A percentile compares a stretch with the other conserved stretches of the same genome.
Evolutionary conservation across 345 rosid species (phyloP).

Genomic region (Boechera stricta): DNA sequence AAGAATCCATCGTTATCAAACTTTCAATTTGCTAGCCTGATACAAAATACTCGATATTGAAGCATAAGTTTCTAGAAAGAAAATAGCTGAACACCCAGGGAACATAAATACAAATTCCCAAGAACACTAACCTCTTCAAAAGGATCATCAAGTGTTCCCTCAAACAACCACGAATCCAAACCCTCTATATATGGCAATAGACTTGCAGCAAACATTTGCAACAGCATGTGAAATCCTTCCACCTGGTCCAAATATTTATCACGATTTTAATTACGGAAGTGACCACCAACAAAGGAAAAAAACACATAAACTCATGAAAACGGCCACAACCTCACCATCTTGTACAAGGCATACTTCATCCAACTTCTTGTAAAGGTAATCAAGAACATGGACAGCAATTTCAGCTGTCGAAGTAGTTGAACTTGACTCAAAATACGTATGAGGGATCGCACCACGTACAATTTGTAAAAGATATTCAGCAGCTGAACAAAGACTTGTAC

Average conservation of each 20-base stretch:
- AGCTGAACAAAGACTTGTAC: constrained; percentile 42
- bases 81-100: constrained; percentile 18
- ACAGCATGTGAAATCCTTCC: constrained; percentile 75
- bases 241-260: constrained; percentile 62
- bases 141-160: constrained; percentile 90
- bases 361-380: constrained; percentile 74
- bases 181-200: constrained; percentile 73
- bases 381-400: constrained; percentile 70
- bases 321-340: constrained; percentile 87
- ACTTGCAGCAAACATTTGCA: constrained; percentile 82
- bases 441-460: constrained; percentile 75
- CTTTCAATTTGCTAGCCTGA: constrained; percentile 16
- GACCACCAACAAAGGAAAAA: constrained; percentile 17
- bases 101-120: constrained; percentile 16
- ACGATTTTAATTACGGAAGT: constrained; percentile 13
- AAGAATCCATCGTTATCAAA: constrained; percentile 6
- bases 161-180: constrained; percentile 92
- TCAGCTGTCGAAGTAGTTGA: constrained; percentile 63
- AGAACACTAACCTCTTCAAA: constrained; percentile 77
- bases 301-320: constrained; percentile 10
- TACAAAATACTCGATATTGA: neutral
- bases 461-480: constrained; percentile 57
- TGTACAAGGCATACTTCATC: constrained; percentile 86
- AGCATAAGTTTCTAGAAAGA: constrained; percentile 17
- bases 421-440: constrained; percentile 54